These are phyloP conservation scores for Rhizopus delemar DNA, from an alignment of 371 early-diverging fungal genomes.

Conservation along the genomic window DNA sequence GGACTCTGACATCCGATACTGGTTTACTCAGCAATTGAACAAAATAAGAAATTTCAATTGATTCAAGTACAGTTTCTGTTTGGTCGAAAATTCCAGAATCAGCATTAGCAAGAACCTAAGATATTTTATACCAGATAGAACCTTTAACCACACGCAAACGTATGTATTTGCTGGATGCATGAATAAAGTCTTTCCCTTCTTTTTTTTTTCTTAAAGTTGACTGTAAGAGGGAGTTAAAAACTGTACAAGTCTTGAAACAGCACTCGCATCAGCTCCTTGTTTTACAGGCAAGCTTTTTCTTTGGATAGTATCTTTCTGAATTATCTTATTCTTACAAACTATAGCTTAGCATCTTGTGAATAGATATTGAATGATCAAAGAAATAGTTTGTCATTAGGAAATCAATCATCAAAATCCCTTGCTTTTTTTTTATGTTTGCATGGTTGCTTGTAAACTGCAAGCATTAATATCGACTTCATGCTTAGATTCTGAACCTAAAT, in stretches of 20 bases:
- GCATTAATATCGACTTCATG: no score
- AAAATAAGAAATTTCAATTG: conserved; percentile 93
- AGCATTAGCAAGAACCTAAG: conserved; percentile 99
- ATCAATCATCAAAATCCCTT: no score
- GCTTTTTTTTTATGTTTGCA: no score
- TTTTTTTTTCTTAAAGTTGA: conserved; percentile 78
- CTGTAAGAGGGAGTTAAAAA: conserved; percentile 81
- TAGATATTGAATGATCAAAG: conserved; percentile 50
- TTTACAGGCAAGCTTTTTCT: conserved; percentile 98
- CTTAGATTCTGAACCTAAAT: no score
- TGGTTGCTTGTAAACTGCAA: no score
- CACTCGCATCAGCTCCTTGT: conserved; percentile 92
- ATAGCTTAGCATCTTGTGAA: conserved; percentile 72
- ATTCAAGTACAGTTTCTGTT: conserved; percentile 93
- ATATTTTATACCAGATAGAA: conserved; percentile 90
- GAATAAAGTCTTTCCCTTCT: no score
- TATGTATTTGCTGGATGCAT: neutral
- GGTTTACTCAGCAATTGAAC: conserved; percentile 87
- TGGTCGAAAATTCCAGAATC: conserved; percentile 98
- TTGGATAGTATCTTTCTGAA: conserved; percentile 98
- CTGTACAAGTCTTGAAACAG: conserved; percentile 95
- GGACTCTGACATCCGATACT: conserved; percentile 94
- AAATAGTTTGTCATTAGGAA: no score
- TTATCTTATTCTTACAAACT: conserved; percentile 82
- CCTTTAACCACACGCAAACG: neutral